phyloP scores from a whole-genome alignment of 495 filamentous ascomycete genomes.

The Stereocaulon alpinum region DNA sequence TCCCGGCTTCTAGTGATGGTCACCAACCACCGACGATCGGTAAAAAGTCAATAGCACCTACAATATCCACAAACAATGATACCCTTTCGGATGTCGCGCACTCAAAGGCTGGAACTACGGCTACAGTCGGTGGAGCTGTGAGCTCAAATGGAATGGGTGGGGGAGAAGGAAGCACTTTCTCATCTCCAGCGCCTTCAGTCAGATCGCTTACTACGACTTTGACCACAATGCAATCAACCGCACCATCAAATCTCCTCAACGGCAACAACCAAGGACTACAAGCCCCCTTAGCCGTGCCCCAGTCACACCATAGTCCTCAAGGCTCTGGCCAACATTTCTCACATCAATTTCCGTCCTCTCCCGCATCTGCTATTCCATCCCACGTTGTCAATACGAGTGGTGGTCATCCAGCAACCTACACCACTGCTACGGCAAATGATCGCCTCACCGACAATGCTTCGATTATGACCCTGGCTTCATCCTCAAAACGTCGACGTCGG shows the following conservation, averaged over 20 bases:
- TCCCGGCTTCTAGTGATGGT: conserved; percentile 48
- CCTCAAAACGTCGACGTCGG: conserved; percentile 77
- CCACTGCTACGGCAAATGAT: conserved; percentile 81
- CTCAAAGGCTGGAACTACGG: conserved; percentile 68
- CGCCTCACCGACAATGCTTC: conserved; percentile 89
- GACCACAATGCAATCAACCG: conserved; percentile 87
- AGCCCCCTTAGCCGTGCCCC: conserved; percentile 31
- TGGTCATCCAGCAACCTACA: conserved; percentile 73
- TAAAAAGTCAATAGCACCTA: conserved; percentile 64
- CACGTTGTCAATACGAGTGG: conserved; percentile 49
- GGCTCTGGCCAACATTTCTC: conserved; percentile 54
- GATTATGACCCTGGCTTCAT: conserved; percentile 91
- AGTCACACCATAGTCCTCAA: conserved; percentile 23
- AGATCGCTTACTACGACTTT: conserved; percentile 89
- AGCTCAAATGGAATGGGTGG: conserved; percentile 49
- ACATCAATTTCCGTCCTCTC: conserved; percentile 74
- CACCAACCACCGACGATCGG: conserved; percentile 47
- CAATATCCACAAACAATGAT: conserved; percentile 69
- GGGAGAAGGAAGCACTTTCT: conserved; percentile 76
- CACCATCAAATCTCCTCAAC: conserved; percentile 53
- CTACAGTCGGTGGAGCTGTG: conserved; percentile 53
- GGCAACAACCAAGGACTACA: conserved; percentile 28
- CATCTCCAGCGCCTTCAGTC: conserved; percentile 83
- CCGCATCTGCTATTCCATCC: conserved; percentile 69
- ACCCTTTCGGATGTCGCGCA: conserved; percentile 64